These are phyloP conservation scores for Raffaelea arxii DNA, from an alignment of 2,329 filamentous ascomycete species.

Conservation along the genomic window DNA sequence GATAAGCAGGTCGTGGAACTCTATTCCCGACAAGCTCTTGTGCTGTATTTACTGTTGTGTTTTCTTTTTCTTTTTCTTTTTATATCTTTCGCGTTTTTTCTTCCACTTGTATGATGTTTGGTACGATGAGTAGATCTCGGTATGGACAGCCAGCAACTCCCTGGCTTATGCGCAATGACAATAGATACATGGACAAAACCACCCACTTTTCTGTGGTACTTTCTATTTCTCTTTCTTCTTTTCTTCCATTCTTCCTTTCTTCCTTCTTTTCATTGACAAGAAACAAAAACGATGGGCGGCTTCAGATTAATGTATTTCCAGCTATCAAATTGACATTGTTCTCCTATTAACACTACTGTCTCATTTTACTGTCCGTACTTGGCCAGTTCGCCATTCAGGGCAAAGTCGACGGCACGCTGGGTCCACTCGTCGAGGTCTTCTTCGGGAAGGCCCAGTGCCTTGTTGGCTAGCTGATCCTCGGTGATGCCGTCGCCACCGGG, in stretches of 20 bases:
- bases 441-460: constrained; percentile 7
- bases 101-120: neutral
- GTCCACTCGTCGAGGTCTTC: constrained; percentile 14
- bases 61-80: constrained; percentile 23
- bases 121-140: too few species aligned
- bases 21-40: neutral
- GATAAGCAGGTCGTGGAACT: neutral
- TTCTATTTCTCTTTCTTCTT: too few species aligned
- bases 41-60: neutral
- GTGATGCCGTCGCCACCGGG: constrained; percentile 25
- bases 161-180: too few species aligned
- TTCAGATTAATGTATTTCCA: too few species aligned
- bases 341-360: too few species aligned
- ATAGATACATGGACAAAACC: too few species aligned
- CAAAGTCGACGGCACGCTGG: constrained; percentile 7
- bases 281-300: too few species aligned
- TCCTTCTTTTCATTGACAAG: too few species aligned
- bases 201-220: too few species aligned
- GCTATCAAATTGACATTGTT: too few species aligned
- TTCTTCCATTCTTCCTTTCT: too few species aligned
- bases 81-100: neutral
- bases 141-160: too few species aligned
- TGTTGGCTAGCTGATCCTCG: constrained; percentile 3
- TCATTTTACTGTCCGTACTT: constrained; percentile 3
- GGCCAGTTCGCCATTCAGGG: neutral